These are phyloP conservation scores for Serendipita sp. DNA, from an alignment of 768 basidiomycete species.

Conservation along the genomic window DNA sequence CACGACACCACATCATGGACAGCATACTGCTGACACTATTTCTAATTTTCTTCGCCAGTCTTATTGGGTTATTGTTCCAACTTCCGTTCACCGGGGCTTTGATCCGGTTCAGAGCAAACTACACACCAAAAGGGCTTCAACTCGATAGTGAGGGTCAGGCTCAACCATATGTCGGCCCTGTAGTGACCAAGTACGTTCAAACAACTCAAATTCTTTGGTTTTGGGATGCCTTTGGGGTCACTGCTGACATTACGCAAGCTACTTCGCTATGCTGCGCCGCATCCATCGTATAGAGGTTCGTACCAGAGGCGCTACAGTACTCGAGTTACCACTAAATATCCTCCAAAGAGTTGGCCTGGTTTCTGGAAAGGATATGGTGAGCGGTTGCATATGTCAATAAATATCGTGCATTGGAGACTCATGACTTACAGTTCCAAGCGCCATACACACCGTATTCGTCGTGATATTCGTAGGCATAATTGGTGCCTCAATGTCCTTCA, in stretches of 20 bases:
- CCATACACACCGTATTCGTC: constrained; percentile 35
- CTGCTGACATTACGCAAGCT: neutral
- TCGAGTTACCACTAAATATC: too few relatives aligned
- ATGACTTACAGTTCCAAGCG: constrained; percentile 29
- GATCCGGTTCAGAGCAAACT: constrained; percentile 3
- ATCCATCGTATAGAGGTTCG: constrained; percentile 58
- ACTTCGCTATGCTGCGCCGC: constrained; percentile 49
- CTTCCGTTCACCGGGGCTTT: neutral
- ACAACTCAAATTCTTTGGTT: neutral
- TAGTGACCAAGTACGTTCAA: constrained; percentile 43
- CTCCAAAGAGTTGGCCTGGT: constrained; percentile 41
- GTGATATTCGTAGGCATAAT: constrained; percentile 40
- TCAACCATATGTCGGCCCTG: constrained; percentile 54
- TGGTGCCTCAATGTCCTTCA: constrained; percentile 32
- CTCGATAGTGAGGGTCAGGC: constrained; percentile 61
- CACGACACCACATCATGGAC: neutral
- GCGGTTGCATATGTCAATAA: constrained; percentile 11
- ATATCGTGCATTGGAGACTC: constrained; percentile 16
- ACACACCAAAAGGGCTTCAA: constrained; percentile 34
- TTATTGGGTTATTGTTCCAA: neutral
- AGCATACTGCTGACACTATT: neutral
- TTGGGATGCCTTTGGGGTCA: neutral
- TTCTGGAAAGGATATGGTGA: constrained; percentile 65
- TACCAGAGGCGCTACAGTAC: neutral
- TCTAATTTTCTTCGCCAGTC: neutral